Conservation (phyloP, 169 alveolate genomes). For the Plasmodium yoelii region DNA sequence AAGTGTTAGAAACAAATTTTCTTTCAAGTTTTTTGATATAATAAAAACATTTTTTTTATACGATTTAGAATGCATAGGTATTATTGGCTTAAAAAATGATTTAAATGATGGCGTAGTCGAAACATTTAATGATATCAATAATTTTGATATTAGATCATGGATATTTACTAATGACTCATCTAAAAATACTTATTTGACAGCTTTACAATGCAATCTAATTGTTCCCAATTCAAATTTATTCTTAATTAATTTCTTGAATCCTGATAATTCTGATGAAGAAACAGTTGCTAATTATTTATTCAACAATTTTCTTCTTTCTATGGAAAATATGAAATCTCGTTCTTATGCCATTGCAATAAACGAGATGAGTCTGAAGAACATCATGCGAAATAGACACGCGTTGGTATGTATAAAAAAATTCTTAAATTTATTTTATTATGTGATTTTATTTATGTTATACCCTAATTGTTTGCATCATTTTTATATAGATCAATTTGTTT, state of each 20-base stretch:
- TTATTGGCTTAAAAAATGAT: conserved; percentile 64
- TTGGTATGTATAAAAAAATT: conserved; percentile 69
- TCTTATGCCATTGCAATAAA: conserved; percentile 70
- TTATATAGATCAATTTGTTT: neutral
- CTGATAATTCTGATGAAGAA: conserved; percentile 10
- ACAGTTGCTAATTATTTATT: conserved; percentile 42
- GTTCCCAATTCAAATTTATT: conserved; percentile 44
- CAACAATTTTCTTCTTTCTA: conserved; percentile 71
- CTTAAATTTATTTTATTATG: neutral
- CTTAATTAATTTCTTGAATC: conserved; percentile 36
- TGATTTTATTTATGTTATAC: neutral
- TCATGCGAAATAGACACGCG: conserved; percentile 78
- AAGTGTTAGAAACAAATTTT: conserved; percentile 22
- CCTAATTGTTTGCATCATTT: neutral
- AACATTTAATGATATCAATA: conserved; percentile 43
- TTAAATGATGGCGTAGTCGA: conserved; percentile 67
- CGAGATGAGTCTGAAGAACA: conserved; percentile 43
- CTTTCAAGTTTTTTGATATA: conserved; percentile 49
- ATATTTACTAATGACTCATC: conserved; percentile 73
- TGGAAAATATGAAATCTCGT: conserved; percentile 44
- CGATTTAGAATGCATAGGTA: conserved; percentile 67
- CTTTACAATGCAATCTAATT: conserved; percentile 59
- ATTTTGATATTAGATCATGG: conserved; percentile 75
- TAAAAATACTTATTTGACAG: conserved; percentile 72
- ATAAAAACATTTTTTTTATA: conserved; percentile 62